phyloP scores from a whole-genome alignment of 2,329 filamentous ascomycete species.

The Colletotrichum tropicicola region DNA sequence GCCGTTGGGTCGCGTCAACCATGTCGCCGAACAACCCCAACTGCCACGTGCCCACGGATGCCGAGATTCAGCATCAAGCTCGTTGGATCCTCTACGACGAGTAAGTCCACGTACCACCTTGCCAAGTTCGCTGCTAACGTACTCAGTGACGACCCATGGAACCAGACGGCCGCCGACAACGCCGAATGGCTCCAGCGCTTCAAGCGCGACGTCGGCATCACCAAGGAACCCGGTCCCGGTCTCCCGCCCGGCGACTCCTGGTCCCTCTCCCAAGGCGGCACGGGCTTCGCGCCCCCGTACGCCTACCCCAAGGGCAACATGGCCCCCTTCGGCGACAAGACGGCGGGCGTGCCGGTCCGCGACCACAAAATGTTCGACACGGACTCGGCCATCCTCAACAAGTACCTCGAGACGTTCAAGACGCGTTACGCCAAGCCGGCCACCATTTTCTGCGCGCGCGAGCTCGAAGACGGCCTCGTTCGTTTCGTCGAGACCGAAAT shows the following conservation, averaged over 20 bases:
- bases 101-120: constrained; percentile 46
- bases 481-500: constrained; percentile 56
- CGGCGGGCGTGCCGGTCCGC: constrained; percentile 42
- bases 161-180: constrained; percentile 71
- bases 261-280: constrained; percentile 59
- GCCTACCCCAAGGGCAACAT: constrained; percentile 51
- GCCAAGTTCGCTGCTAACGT: not conserved
- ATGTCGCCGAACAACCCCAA: constrained; percentile 70
- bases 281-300: constrained; percentile 66
- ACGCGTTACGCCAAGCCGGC: constrained; percentile 56
- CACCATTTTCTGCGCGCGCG: constrained; percentile 64
- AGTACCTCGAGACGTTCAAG: constrained; percentile 55
- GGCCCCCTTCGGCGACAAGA: constrained; percentile 23
- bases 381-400: constrained; percentile 55
- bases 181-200: constrained; percentile 70
- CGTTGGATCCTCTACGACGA: constrained; percentile 71
- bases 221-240: constrained; percentile 59
- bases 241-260: constrained; percentile 53
- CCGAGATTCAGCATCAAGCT: constrained; percentile 71
- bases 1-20: constrained; percentile 59
- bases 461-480: constrained; percentile 64
- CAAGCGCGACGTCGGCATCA: constrained; percentile 65
- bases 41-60: constrained; percentile 65
- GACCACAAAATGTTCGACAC: constrained; percentile 52
- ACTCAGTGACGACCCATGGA: constrained; percentile 68